Evolutionary conservation across 2,329 filamentous ascomycete species (phyloP).

Genomic region (Lecanicillium sp.): DNA sequence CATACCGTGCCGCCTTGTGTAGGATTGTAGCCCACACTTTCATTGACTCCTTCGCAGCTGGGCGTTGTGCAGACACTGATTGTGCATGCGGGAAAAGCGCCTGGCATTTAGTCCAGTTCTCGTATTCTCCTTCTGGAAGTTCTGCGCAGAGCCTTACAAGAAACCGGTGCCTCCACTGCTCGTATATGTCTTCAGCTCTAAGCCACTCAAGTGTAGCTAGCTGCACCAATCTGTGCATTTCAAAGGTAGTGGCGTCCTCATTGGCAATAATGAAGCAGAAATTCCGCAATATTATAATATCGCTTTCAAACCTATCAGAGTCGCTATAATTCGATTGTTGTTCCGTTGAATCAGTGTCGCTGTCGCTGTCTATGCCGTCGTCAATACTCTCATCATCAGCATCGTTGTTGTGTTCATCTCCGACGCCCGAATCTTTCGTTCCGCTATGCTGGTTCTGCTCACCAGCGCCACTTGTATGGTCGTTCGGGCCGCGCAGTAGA

Average conservation of each 20-base stretch:
- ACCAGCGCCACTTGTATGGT: neutral
- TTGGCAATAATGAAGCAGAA: constrained; percentile 22
- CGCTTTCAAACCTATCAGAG: constrained; percentile 16
- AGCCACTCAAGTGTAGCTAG: constrained; percentile 18
- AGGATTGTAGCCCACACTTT: constrained; percentile 12
- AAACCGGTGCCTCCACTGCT: constrained; percentile 10
- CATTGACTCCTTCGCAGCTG: constrained; percentile 9
- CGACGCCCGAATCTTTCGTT: neutral
- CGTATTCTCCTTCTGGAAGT: constrained; percentile 13
- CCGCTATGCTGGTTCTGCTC: neutral
- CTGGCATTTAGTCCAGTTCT: constrained; percentile 15
- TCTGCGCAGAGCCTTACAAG: constrained; percentile 10
- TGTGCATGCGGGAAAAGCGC: constrained; percentile 15
- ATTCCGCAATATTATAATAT: constrained; percentile 19
- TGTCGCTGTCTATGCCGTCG: constrained; percentile 1
- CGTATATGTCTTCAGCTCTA: constrained; percentile 7
- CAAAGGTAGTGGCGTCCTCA: constrained; percentile 15
- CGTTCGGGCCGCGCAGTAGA: constrained; percentile 8
- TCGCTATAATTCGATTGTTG: constrained; percentile 5
- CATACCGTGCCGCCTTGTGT: constrained; percentile 14
- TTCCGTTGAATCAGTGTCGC: constrained; percentile 7
- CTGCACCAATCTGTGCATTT: constrained; percentile 30
- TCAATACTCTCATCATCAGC: constrained; percentile 6
- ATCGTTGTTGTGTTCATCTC: constrained; percentile 2
- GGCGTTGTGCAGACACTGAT: constrained; percentile 10